Evolutionary conservation across 768 basidiomycete genomes (phyloP).

Genomic region (Boletus fagicola): DNA sequence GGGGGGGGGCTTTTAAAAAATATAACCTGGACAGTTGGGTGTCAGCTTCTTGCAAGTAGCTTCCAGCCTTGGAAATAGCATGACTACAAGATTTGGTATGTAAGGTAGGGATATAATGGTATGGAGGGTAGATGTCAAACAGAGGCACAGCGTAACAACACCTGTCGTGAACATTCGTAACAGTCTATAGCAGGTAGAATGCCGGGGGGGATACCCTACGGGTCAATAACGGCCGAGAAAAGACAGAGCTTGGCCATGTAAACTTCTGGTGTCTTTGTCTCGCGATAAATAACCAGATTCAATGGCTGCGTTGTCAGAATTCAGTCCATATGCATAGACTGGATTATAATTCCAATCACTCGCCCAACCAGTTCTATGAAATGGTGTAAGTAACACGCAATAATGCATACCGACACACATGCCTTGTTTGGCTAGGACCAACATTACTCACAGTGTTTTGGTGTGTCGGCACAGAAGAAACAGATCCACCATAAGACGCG

Average conservation of each 20-base stretch:
- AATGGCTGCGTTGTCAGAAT: neutral
- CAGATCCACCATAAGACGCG: constrained; percentile 1
- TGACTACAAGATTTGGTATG: constrained; percentile 8
- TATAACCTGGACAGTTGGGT: neutral
- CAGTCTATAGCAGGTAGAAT: constrained; percentile 1
- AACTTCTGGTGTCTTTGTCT: constrained; percentile 1
- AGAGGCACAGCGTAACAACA: neutral
- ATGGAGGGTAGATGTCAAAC: constrained; percentile 3
- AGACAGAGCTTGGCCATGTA: constrained; percentile 9
- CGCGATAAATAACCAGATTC: constrained; percentile 6
- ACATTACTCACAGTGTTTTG: neutral
- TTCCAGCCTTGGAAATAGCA: neutral
- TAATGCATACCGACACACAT: neutral
- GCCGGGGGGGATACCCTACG: neutral
- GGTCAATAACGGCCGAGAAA: constrained; percentile 17
- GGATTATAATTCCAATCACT: constrained; percentile 21
- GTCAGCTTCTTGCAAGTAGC: neutral
- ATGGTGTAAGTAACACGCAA: neutral
- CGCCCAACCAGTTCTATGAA: constrained; percentile 14
- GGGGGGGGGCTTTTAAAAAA: neutral
- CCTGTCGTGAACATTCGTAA: constrained; percentile 3
- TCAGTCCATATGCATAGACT: constrained; percentile 8
- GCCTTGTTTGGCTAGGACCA: constrained; percentile 15
- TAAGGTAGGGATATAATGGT: constrained; percentile 19
- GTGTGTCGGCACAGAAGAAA: constrained; percentile 4